Percentiles rank a stretch among this genome's conserved stretches.
Conservation (phyloP, 345 rosid species). For the Linum lewisii region DNA sequence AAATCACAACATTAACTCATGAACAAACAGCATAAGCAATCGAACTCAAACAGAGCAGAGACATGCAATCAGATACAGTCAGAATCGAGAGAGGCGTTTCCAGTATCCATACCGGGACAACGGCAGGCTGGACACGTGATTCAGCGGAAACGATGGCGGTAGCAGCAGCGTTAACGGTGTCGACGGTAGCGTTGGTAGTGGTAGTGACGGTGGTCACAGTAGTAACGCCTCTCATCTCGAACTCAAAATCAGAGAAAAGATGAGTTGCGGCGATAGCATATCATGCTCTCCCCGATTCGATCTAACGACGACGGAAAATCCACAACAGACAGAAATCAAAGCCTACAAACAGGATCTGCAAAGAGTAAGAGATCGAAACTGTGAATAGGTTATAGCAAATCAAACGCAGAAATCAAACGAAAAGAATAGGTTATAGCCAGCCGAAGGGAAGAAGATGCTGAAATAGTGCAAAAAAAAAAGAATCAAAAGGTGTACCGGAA, state of each 20-base stretch:
- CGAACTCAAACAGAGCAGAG: background rate
- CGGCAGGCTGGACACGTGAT: conserved; percentile 63
- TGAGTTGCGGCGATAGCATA: conserved; percentile 14
- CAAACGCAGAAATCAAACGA: background rate
- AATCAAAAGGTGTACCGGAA: no score
- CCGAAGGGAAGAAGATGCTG: no score
- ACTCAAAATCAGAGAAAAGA: conserved; percentile 11
- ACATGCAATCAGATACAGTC: no score
- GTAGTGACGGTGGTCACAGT: no score
- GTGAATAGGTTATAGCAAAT: background rate
- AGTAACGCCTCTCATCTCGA: conserved; percentile 44
- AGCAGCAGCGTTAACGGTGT: conserved; percentile 90
- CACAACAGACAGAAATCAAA: background rate
- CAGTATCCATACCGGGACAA: conserved; percentile 35
- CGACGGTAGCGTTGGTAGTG: conserved; percentile 56
- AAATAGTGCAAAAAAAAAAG: no score
- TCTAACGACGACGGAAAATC: conserved; percentile 9
- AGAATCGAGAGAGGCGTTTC: background rate
- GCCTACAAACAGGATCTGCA: background rate
- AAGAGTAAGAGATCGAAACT: background rate
- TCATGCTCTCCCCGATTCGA: conserved; percentile 11
- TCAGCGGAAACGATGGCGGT: conserved; percentile 87
- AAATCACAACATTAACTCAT: background rate
- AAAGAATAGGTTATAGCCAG: no score
- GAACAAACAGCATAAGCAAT: background rate